phyloP scores from a whole-genome alignment of 768 basidiomycete species.

The Kwoniella europaea region DNA sequence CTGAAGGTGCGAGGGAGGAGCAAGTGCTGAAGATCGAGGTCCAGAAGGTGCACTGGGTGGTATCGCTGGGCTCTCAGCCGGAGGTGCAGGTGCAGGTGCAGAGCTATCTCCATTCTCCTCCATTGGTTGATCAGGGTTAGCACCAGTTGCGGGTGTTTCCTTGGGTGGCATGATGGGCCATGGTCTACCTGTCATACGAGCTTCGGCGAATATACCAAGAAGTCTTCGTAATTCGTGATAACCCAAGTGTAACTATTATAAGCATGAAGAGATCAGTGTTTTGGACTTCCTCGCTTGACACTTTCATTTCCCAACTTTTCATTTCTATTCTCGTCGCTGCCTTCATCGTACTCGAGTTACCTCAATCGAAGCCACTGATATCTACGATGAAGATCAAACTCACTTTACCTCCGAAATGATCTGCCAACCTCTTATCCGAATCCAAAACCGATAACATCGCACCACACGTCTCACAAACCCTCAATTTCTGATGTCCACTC shows the following conservation, averaged over 20 bases:
- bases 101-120: neutral
- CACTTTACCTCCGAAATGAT: conserved; percentile 99
- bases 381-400: conserved; percentile 48
- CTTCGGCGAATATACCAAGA: conserved; percentile 86
- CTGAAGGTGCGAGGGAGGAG: conserved; percentile 22
- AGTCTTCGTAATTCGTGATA: conserved; percentile 98
- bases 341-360: too few species aligned
- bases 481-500: conserved; percentile 98
- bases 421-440: conserved; percentile 96
- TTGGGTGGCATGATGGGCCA: conserved; percentile 26
- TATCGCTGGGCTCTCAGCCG: neutral
- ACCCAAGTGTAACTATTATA: conserved; percentile 88
- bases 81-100: conserved; percentile 12
- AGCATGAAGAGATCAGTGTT: neutral
- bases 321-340: too few species aligned
- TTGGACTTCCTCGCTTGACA: neutral
- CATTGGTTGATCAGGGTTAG: conserved; percentile 16
- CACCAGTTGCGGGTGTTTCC: neutral
- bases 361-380: too few species aligned
- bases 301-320: too few species aligned
- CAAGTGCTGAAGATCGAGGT: conserved; percentile 28
- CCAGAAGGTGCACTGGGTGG: conserved; percentile 47
- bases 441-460: conserved; percentile 98
- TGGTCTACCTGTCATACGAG: conserved; percentile 69
- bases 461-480: conserved; percentile 98